These are phyloP conservation scores for Dictyostelium discoideum DNA, from an alignment of 78 protist species.

Conservation along the genomic window DNA sequence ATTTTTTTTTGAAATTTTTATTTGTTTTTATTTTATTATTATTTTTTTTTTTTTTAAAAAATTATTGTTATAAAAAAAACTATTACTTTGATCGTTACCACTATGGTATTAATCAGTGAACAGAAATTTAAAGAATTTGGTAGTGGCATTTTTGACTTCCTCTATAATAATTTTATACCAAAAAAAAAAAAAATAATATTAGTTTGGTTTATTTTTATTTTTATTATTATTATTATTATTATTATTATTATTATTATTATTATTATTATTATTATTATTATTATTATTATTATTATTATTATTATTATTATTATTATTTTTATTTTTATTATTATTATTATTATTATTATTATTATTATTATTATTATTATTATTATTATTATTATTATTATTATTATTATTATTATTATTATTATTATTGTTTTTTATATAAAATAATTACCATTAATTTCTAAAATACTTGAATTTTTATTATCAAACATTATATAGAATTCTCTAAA, in stretches of 20 bases:
- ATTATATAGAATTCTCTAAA: conserved; percentile 85
- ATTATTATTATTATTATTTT: too few species aligned
- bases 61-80: neutral
- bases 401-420: too few species aligned
- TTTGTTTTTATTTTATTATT: neutral
- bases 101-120: conserved; percentile 39
- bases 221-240: too few species aligned
- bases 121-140: conserved; percentile 49
- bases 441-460: conserved; percentile 83
- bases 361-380: too few species aligned
- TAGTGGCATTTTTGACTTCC: conserved; percentile 52
- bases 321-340: too few species aligned
- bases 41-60: neutral
- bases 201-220: neutral
- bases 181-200: neutral
- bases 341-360: too few species aligned
- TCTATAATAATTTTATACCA: neutral
- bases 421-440: neutral
- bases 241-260: too few species aligned
- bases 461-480: conserved; percentile 75
- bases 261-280: too few species aligned
- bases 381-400: too few species aligned
- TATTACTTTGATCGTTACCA: neutral
- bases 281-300: too few species aligned
- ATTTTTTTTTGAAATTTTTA: neutral